Conservation (phyloP, 495 filamentous ascomycete genomes). For the Aspergillus leporis region DNA sequence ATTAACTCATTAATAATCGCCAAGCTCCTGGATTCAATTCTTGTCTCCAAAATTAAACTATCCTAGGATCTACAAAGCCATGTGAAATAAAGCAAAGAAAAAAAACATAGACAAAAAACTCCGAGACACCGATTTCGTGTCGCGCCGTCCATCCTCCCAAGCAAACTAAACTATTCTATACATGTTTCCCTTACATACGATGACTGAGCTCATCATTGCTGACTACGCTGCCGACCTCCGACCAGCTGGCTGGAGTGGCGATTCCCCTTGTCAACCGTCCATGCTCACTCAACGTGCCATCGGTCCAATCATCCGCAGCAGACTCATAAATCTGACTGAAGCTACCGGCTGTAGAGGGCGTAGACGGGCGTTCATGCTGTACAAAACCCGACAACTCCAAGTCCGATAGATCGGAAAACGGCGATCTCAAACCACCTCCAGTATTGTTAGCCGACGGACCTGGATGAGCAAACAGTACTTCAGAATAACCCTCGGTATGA, state of each 20-base stretch:
- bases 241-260: conserved; percentile 72
- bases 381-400: conserved; percentile 13
- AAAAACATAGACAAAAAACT: neutral
- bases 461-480: conserved; percentile 39
- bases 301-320: conserved; percentile 33
- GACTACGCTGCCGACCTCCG: conserved; percentile 72
- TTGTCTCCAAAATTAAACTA: neutral
- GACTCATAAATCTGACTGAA: conserved; percentile 36
- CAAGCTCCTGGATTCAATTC: neutral
- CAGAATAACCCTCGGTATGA: conserved; percentile 32
- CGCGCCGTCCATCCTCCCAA: neutral
- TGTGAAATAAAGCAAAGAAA: neutral
- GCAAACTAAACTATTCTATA: conserved; percentile 6
- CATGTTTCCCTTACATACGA: conserved; percentile 20
- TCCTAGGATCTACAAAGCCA: neutral
- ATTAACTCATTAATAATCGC: conserved; percentile 2
- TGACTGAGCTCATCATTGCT: conserved; percentile 53
- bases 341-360: conserved; percentile 38
- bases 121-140: neutral
- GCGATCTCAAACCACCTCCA: conserved; percentile 25
- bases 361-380: conserved; percentile 33
- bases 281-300: conserved; percentile 68
- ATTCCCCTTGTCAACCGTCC: conserved; percentile 51
- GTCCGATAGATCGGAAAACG: conserved; percentile 30
- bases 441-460: conserved; percentile 31